Evolutionary conservation across 2,329 filamentous ascomycete species (phyloP).

Genomic region (Xylaria multiplex): DNA sequence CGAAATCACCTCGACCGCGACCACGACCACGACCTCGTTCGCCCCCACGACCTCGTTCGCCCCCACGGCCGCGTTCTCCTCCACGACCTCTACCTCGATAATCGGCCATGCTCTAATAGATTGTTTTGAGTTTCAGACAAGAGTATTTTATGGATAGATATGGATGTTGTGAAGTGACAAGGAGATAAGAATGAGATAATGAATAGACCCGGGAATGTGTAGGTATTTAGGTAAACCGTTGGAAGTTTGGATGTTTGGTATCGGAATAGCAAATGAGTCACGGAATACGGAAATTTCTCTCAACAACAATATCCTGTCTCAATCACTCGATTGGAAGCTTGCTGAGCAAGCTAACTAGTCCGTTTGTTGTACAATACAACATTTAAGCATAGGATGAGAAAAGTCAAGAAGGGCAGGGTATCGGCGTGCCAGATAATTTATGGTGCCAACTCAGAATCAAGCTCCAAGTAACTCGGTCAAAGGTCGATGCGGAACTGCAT

Average conservation of each 20-base stretch:
- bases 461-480: background rate
- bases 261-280: background rate
- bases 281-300: background rate
- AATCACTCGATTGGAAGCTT: background rate
- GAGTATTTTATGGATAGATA: background rate
- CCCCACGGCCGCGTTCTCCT: constrained; percentile 30
- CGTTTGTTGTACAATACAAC: too few relatives aligned
- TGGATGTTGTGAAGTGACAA: background rate
- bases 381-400: background rate
- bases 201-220: background rate
- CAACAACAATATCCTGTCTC: background rate
- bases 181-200: too few relatives aligned
- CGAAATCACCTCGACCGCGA: constrained; percentile 26
- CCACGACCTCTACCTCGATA: constrained; percentile 35
- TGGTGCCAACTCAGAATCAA: background rate
- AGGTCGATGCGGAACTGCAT: background rate
- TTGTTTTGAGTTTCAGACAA: background rate
- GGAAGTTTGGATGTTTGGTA: background rate
- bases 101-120: constrained; percentile 26
- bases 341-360: background rate
- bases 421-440: background rate
- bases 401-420: background rate
- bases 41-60: constrained; percentile 32
- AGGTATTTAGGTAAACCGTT: background rate
- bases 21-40: constrained; percentile 39